These are phyloP conservation scores for Colletotrichum noveboracense DNA, from an alignment of 2,329 filamentous ascomycete genomes.

Conservation along the genomic window DNA sequence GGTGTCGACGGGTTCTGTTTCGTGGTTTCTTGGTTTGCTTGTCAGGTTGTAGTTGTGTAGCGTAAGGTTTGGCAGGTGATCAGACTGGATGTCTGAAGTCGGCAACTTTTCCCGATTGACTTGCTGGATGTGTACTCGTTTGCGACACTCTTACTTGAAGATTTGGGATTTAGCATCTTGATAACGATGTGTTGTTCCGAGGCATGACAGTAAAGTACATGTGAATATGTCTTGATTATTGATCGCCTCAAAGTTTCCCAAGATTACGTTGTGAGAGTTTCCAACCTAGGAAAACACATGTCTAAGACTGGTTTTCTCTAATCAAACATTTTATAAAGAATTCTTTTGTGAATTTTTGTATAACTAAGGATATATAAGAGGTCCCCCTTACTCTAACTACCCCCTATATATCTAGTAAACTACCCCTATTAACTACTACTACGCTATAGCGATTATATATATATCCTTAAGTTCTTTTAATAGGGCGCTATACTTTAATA, in stretches of 20 bases:
- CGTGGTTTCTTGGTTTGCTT: not conserved
- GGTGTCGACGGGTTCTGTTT: not conserved
- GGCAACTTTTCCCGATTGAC: not conserved
- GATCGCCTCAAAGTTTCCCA: rapidly evolving
- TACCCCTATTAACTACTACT: too few species aligned
- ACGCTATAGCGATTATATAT: too few species aligned
- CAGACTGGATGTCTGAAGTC: not conserved
- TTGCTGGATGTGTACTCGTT: not conserved
- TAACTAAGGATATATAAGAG: too few species aligned
- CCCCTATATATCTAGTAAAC: too few species aligned
- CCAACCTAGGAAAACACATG: rapidly evolving
- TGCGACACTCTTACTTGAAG: rapidly evolving
- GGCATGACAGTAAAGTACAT: rapidly evolving
- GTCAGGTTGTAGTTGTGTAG: rapidly evolving
- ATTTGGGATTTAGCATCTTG: not conserved
- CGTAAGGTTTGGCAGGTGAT: not conserved
- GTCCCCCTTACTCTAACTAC: too few species aligned
- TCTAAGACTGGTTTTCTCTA: not conserved
- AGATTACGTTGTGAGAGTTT: rapidly evolving
- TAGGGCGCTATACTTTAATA: too few species aligned
- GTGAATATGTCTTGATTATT: not conserved
- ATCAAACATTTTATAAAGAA: not conserved
- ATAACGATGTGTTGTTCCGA: not conserved
- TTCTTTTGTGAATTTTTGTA: too few species aligned
- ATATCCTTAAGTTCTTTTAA: too few species aligned